Conservation (phyloP, 768 basidiomycete genomes). For the Tephrocybe sp. region DNA sequence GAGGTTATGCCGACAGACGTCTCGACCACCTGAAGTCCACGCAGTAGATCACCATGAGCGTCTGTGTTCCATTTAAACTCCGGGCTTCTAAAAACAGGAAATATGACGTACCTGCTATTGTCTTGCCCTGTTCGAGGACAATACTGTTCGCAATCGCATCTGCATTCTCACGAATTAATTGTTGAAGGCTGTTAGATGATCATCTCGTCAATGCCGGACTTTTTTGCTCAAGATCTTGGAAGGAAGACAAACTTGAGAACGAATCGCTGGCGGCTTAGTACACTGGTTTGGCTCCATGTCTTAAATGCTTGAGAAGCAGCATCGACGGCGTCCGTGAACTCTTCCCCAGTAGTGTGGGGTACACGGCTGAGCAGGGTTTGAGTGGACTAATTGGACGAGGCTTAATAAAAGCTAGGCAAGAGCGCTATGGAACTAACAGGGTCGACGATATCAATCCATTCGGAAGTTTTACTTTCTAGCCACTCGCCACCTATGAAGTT, state of each 20-base stretch:
- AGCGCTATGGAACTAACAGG: constrained; percentile 55
- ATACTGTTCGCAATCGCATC: constrained; percentile 88
- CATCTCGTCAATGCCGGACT: background rate
- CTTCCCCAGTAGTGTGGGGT: constrained; percentile 79
- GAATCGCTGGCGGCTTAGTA: constrained; percentile 85
- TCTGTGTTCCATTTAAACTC: constrained; percentile 41
- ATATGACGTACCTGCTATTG: constrained; percentile 60
- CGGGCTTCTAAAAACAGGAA: background rate
- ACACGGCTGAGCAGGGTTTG: constrained; percentile 88
- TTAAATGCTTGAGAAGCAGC: constrained; percentile 85
- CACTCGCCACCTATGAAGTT: constrained; percentile 93
- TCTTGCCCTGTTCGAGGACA: constrained; percentile 96
- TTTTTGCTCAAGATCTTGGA: constrained; percentile 8
- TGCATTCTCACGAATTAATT: constrained; percentile 79
- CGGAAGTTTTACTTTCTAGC: constrained; percentile 69
- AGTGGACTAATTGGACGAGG: constrained; percentile 56
- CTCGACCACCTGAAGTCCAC: constrained; percentile 89
- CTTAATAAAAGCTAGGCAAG: background rate
- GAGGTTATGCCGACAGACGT: constrained; percentile 79
- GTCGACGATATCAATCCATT: constrained; percentile 88
- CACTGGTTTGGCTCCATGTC: constrained; percentile 83
- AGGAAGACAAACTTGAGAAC: constrained; percentile 68
- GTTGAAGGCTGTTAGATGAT: constrained; percentile 65
- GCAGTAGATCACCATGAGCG: constrained; percentile 91
- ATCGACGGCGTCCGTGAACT: constrained; percentile 81